These are phyloP conservation scores for Xylaria sp. DNA, from an alignment of 2,329 filamentous ascomycete species.

Conservation along the genomic window DNA sequence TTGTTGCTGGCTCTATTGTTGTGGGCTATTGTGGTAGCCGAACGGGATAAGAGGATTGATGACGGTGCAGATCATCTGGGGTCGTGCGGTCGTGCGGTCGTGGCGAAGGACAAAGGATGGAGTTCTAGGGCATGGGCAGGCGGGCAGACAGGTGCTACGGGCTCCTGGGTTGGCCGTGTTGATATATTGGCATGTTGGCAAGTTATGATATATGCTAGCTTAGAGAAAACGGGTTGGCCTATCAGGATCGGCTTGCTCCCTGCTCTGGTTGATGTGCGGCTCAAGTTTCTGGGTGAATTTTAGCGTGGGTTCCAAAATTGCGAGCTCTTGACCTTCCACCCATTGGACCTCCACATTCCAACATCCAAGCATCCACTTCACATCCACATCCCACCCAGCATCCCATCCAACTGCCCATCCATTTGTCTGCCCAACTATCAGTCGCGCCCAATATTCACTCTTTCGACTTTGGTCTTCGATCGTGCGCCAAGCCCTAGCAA, in stretches of 20 bases:
- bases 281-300: conserved; percentile 49
- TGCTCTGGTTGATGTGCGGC: conserved; percentile 48
- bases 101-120: conserved; percentile 24
- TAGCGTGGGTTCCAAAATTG: conserved; percentile 50
- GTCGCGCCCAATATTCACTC: not conserved
- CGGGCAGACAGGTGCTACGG: conserved; percentile 10
- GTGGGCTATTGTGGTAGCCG: conserved; percentile 12
- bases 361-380: conserved; percentile 39
- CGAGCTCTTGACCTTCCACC: conserved; percentile 43
- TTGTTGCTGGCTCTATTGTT: not conserved
- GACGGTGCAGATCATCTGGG: conserved; percentile 6
- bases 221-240: conserved; percentile 46
- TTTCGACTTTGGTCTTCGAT: conserved; percentile 17
- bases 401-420: conserved; percentile 30
- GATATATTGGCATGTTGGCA: conserved; percentile 21
- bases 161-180: conserved; percentile 16
- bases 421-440: conserved; percentile 7
- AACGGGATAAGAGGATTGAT: conserved; percentile 9
- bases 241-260: conserved; percentile 46
- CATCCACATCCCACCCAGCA: conserved; percentile 18
- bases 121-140: conserved; percentile 10
- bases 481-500: conserved; percentile 1
- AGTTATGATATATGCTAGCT: conserved; percentile 41
- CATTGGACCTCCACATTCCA: conserved; percentile 47
- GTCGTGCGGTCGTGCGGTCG: not conserved